Evolutionary conservation across 1,139 yeast species (phyloP).

Genomic region (Sugiyamaella novakii): DNA sequence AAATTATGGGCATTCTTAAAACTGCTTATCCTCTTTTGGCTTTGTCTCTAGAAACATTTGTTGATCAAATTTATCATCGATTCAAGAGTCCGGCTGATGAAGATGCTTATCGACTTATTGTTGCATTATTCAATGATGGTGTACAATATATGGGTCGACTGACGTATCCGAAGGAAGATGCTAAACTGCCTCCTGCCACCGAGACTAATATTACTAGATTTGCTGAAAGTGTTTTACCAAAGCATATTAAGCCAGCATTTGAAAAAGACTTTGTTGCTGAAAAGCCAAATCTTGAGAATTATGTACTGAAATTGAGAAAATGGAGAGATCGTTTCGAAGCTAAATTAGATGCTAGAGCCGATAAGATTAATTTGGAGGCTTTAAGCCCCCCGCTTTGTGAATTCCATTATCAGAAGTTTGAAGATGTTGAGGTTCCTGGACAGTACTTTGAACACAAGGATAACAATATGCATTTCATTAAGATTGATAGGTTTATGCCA

Average conservation of each 20-base stretch:
- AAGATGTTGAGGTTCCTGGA: constrained; percentile 96
- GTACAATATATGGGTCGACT: constrained; percentile 80
- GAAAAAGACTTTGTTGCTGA: constrained; percentile 87
- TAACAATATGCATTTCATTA: constrained; percentile 81
- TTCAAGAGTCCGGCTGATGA: constrained; percentile 96
- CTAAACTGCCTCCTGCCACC: constrained; percentile 86
- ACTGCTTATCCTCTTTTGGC: constrained; percentile 96
- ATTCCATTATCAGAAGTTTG: constrained; percentile 97
- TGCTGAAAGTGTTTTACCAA: constrained; percentile 92
- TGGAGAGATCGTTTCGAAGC: constrained; percentile 96
- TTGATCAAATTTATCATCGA: constrained; percentile 91
- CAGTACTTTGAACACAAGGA: constrained; percentile 80
- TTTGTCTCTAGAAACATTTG: constrained; percentile 87
- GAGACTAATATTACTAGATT: constrained; percentile 87
- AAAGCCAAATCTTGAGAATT: constrained; percentile 87
- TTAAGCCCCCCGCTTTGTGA: constrained; percentile 94
- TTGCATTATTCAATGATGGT: constrained; percentile 91
- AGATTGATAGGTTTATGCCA: constrained; percentile 91
- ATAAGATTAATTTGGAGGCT: constrained; percentile 79
- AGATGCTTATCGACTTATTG: constrained; percentile 91
- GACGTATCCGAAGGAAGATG: constrained; percentile 84
- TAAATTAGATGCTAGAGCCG: constrained; percentile 74
- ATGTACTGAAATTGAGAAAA: constrained; percentile 75
- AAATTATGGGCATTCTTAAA: constrained; percentile 89
- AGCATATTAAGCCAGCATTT: constrained; percentile 85